Base-by-base conservation (phyloP, 805 yeast genomes). In the Barnettozyma siamensis region DNA sequence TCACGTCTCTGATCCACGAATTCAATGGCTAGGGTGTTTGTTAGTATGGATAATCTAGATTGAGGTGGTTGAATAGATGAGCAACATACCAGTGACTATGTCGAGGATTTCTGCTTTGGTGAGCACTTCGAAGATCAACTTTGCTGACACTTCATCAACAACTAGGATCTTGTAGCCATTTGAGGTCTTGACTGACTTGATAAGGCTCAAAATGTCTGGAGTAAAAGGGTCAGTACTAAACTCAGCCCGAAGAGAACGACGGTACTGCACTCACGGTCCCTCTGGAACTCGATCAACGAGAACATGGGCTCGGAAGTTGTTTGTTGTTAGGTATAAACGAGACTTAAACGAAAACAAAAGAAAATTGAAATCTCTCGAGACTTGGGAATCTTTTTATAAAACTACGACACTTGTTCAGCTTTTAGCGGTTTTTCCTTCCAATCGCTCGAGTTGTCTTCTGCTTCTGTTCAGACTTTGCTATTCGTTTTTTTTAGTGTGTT, bases 1-100 rank as follows among this genome's bases (percentile, higher is more conserved):
- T 74, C 73, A 48, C 95, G 70, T 32, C 64, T 66, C 20, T 73
- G 67, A 49, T 83, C 91, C 16, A 87, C 66, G 46, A 66, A 62
- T 53, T 81, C 88, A 15, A 85, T 69, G 12, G 86, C 79, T 44
- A 12, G 16, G n/a, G n/a, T 4, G 7, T 15, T 8, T 15, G 38
- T 41, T 41, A 32, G 44, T 37, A 29, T n/a, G 12, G 13, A 27
- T n/a, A n/a, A n/a, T n/a, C n/a, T n/a, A n/a, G n/a, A n/a, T n/a
- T n/a, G n/a, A n/a, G n/a, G n/a, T n/a, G n/a, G n/a, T n/a, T n/a
- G n/a, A n/a, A n/a, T n/a, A n/a, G 9, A 17, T 27, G 11, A 8
- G 6, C 13, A 10, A 41, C 51, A 28, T 23, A 48, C 51, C 50
- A 3, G 83, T 73, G 7, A 78, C 85, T 35, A 74, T 57, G 30